Base-by-base conservation (phyloP, 2,329 filamentous ascomycete genomes). In the Ascochyta viciae-villosae region DNA sequence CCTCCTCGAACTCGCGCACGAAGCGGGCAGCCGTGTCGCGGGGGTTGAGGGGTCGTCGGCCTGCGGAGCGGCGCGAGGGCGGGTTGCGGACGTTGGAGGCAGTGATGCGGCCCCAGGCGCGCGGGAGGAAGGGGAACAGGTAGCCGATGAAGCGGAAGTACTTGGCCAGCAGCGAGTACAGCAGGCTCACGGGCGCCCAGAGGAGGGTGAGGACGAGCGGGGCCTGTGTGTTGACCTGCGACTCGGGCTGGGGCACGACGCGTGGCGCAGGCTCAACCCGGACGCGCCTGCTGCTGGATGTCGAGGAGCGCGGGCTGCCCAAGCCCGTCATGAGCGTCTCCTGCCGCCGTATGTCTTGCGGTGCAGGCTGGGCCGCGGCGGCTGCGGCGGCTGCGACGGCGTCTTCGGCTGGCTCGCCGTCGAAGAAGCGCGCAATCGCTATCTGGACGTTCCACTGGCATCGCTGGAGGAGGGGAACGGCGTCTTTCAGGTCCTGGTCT, bases 401-500 rank as follows among this genome's bases (percentile, higher is more conserved):
- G 73, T 76, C 74, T 54, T 96, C 91, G 44, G 92, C 85, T 3
- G 89, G 89, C 78, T 98, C 95, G 65, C 95, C 95, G 70, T 99
- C 95, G 74, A 97, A 99, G 85, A 98, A 98, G 73, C 96, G 96
- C 63, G 95, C 87, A 62, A 99, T 94, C 54, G 95, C 94, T 68
- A 98, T 96, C 81, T 94, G 90, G 0, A 96, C 90, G 72, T 98
- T 99, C 95, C 95, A 99, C 81, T 98, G 89, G 53, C 92, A 96
- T 60, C 92, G 83, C 64, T 89, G 85, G 2, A 99, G 82, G 4
- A 99, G 76, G 1, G 91, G 87, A 44, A 96, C 82, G 2, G 95
- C 92, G 54, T 91, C 87, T 39, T 86, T 83, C 40, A 87, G 76
- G 22, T 92, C 88, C 76, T 97, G 92, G 66, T 93, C 87, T 24